Percentiles rank a stretch among this genome's conserved stretches.
Evolutionary conservation across 148 eudicot genomes (phyloP).

Genomic region (Salicornia ramosissima): DNA sequence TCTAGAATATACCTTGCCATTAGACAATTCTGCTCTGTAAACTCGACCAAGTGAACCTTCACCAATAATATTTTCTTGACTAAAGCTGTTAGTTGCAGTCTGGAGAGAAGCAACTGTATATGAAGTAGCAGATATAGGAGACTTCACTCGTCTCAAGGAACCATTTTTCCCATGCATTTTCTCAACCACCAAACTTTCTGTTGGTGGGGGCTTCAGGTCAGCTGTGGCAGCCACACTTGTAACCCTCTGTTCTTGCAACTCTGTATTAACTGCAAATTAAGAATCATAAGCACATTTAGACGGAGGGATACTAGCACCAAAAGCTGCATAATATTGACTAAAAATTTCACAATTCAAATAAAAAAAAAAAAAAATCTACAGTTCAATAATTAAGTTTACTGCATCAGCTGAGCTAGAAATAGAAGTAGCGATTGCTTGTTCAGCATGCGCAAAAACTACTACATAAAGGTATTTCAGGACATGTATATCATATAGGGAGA

Average conservation of each 20-base stretch:
- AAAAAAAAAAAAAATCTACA: background rate
- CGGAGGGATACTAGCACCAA: conserved; percentile 1
- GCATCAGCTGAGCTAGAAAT: background rate
- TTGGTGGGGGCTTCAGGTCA: conserved; percentile 66
- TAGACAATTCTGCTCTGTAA: conserved; percentile 86
- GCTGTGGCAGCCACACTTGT: conserved; percentile 44
- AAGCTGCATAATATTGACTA: background rate
- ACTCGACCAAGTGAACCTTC: conserved; percentile 99
- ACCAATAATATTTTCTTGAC: conserved; percentile 85
- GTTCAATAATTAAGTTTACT: background rate
- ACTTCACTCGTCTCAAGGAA: conserved; percentile 62
- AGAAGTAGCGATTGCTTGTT: background rate
- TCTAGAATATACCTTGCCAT: conserved; percentile 67
- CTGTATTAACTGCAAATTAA: conserved; percentile 38
- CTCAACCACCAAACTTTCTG: conserved; percentile 55
- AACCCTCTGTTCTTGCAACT: conserved; percentile 74
- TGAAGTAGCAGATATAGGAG: conserved; percentile 79
- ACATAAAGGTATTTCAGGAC: background rate
- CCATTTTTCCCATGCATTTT: conserved; percentile 69
- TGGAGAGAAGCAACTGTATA: conserved; percentile 93
- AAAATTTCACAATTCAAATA: background rate
- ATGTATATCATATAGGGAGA: background rate
- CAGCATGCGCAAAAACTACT: background rate
- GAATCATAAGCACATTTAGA: conserved; percentile 13
- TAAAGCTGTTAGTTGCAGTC: conserved; percentile 89